Evolutionary conservation across 2,329 filamentous ascomycete genomes (phyloP).

Genomic region (Plectosphaerella cucumerina): DNA sequence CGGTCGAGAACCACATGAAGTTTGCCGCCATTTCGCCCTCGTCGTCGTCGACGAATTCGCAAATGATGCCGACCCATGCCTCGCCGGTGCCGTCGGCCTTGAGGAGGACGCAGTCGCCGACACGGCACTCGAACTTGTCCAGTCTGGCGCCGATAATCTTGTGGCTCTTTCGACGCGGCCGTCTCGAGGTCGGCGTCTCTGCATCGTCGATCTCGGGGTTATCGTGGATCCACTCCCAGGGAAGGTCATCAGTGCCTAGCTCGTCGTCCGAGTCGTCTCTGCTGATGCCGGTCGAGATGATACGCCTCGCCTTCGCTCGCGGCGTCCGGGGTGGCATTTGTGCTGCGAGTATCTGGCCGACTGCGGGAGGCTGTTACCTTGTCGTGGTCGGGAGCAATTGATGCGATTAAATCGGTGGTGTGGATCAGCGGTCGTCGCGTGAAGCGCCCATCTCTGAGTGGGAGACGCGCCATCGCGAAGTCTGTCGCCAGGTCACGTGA

Average conservation of each 20-base stretch:
- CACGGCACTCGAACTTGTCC: conserved; percentile 71
- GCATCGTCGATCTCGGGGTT: conserved; percentile 13
- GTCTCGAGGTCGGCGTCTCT: conserved; percentile 22
- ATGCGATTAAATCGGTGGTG: background rate
- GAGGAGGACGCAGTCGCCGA: conserved; percentile 82
- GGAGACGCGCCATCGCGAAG: background rate
- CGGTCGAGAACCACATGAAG: conserved; percentile 94
- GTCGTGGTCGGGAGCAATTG: background rate
- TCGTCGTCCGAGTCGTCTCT: conserved; percentile 88
- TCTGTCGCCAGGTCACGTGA: background rate
- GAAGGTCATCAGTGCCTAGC: conserved; percentile 65
- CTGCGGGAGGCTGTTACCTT: no score
- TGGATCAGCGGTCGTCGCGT: background rate
- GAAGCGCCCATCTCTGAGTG: background rate
- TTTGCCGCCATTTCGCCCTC: conserved; percentile 76
- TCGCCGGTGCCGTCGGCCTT: conserved; percentile 84
- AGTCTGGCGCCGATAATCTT: conserved; percentile 78
- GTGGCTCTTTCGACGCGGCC: conserved; percentile 23
- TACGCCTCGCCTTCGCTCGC: background rate
- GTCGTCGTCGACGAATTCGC: conserved; percentile 72
- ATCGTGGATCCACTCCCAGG: conserved; percentile 79
- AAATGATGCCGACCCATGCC: conserved; percentile 88
- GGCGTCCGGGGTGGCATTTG: background rate
- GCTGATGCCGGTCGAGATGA: conserved; percentile 47
- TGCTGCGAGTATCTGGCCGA: no score